Evolutionary conservation across 2,329 filamentous ascomycete species (phyloP).

Genomic region (Stylonectria norvegica): DNA sequence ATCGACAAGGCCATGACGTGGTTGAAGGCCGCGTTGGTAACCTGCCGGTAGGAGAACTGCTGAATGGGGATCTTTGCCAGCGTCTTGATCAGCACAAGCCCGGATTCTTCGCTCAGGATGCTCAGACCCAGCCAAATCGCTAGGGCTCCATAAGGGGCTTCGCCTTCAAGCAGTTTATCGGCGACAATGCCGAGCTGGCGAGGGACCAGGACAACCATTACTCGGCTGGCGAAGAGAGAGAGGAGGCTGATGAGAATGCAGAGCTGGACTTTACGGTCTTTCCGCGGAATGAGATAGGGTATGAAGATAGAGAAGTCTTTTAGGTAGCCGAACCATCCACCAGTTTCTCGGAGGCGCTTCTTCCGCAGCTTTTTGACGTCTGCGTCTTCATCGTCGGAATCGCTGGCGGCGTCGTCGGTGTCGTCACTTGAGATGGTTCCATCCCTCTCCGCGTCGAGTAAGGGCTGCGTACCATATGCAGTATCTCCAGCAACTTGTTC

Average conservation of each 20-base stretch:
- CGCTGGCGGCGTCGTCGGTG: constrained; percentile 6
- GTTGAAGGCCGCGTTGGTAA: constrained; percentile 60
- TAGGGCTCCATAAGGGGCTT: constrained; percentile 18
- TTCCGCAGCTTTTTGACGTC: constrained; percentile 27
- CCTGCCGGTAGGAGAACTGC: constrained; percentile 46
- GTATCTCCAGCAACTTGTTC: too few species aligned
- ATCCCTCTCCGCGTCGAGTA: too few species aligned
- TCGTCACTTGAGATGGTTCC: constrained; percentile 1
- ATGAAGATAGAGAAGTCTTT: constrained; percentile 30
- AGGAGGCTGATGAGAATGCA: constrained; percentile 25
- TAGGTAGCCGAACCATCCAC: constrained; percentile 32
- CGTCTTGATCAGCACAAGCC: constrained; percentile 14
- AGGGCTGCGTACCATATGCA: too few species aligned
- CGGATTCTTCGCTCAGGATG: constrained; percentile 8
- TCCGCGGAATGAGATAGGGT: constrained; percentile 30
- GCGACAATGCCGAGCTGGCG: constrained; percentile 31
- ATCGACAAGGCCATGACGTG: constrained; percentile 68
- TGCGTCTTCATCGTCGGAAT: constrained; percentile 22
- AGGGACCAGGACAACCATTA: constrained; percentile 31
- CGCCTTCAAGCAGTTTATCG: constrained; percentile 25
- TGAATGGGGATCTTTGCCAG: constrained; percentile 34
- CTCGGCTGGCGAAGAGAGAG: constrained; percentile 22
- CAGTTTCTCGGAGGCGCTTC: constrained; percentile 26
- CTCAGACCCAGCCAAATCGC: constrained; percentile 18
- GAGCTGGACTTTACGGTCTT: constrained; percentile 30